Percentiles rank a stretch among this genome's conserved stretches.
Conservation (phyloP, 495 filamentous ascomycete species). For the Platismatia glauca region DNA sequence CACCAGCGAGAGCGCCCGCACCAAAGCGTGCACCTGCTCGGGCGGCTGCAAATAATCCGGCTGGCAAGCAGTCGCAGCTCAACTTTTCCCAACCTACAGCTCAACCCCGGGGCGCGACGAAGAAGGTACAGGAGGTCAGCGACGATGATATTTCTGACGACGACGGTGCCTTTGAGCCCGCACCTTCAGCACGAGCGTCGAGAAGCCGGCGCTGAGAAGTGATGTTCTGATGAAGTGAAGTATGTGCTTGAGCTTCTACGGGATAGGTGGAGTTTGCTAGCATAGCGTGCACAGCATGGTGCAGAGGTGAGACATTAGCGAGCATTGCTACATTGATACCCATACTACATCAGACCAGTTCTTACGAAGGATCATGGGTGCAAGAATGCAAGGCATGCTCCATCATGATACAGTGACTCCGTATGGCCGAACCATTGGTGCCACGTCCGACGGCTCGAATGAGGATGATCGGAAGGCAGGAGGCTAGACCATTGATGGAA, state of each 20-base stretch:
- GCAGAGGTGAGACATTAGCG: not conserved
- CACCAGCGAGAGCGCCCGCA: conserved; percentile 31
- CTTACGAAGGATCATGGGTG: no score
- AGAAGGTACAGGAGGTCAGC: conserved; percentile 35
- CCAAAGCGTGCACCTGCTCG: conserved; percentile 33
- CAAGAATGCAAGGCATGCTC: no score
- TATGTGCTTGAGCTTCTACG: not conserved
- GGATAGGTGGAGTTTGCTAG: not conserved
- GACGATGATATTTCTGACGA: conserved; percentile 67
- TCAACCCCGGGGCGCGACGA: conserved; percentile 35
- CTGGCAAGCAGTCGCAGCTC: conserved; percentile 56
- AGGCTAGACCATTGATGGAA: not conserved
- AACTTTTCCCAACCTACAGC: conserved; percentile 57
- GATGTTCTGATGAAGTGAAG: not conserved
- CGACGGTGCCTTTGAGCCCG: conserved; percentile 72
- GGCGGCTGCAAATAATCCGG: conserved; percentile 31
- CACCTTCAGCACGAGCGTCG: conserved; percentile 26
- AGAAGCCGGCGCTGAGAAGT: conserved; percentile 18
- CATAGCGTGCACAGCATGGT: not conserved
- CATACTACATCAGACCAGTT: not conserved
- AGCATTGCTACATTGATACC: not conserved
- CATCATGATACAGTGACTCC: no score
- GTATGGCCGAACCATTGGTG: no score
- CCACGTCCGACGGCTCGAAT: no score
- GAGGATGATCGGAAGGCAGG: not conserved